These are phyloP conservation scores for Leptodontidium sp. DNA, from an alignment of 2,329 filamentous ascomycete species.

Conservation along the genomic window DNA sequence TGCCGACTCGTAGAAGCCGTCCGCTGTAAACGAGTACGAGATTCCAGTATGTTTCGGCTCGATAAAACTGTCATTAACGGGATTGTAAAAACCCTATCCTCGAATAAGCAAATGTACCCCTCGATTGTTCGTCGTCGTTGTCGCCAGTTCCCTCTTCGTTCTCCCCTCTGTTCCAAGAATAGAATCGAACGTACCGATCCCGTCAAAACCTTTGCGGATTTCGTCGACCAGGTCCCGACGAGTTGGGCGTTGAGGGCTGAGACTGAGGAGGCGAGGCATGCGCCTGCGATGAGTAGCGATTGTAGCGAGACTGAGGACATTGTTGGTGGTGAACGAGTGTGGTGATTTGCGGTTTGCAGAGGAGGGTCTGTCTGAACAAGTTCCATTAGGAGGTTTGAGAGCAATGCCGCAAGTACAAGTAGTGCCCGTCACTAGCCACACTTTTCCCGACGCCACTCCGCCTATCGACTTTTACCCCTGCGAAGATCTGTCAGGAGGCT, in stretches of 20 bases:
- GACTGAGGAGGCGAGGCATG: slow-evolving; percentile 42
- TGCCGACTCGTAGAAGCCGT: slow-evolving; percentile 74
- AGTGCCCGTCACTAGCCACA: slow-evolving; percentile 25
- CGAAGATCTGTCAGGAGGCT: slow-evolving; percentile 6
- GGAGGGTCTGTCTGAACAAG: neutral
- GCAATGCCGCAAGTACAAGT: neutral
- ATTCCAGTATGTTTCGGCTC: slow-evolving; percentile 74
- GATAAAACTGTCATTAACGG: slow-evolving; percentile 68
- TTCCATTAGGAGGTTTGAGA: slow-evolving; percentile 7
- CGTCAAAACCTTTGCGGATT: slow-evolving; percentile 73
- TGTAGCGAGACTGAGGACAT: slow-evolving; percentile 46
- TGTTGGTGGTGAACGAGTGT: slow-evolving; percentile 31
- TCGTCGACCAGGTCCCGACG: slow-evolving; percentile 77
- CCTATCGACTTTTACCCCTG: slow-evolving; percentile 10
- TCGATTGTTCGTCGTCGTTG: slow-evolving; percentile 18
- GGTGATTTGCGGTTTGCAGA: slow-evolving; percentile 19
- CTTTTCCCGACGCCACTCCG: slow-evolving; percentile 23
- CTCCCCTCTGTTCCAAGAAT: slow-evolving; percentile 39
- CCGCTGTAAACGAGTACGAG: slow-evolving; percentile 75
- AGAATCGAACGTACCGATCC: slow-evolving; percentile 63
- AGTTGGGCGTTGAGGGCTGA: slow-evolving; percentile 57
- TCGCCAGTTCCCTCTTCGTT: slow-evolving; percentile 29
- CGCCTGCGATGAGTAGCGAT: slow-evolving; percentile 48
- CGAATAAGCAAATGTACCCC: slow-evolving; percentile 29
- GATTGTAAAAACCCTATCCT: slow-evolving; percentile 72